Percentiles rank a stretch among this genome's conserved stretches.
Conservation (phyloP, 306 rosid genomes). For the Prunus fruticosa region DNA sequence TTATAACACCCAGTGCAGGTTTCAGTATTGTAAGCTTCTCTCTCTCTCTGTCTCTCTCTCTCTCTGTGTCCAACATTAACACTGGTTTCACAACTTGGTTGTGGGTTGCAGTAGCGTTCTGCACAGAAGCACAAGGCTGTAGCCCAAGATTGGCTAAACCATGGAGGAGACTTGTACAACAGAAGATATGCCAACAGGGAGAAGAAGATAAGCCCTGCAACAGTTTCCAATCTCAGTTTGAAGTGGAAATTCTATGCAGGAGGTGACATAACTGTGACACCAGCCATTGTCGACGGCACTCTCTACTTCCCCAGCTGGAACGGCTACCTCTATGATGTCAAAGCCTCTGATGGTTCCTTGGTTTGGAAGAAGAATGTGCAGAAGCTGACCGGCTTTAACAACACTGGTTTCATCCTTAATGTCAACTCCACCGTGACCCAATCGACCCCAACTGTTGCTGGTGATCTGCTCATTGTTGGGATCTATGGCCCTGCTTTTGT, state of each 20-base stretch:
- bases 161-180: conserved; percentile 57
- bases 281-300: conserved; percentile 37
- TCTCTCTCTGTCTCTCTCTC: too few species aligned
- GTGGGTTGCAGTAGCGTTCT: background rate
- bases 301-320: conserved; percentile 69
- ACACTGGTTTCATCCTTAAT: conserved; percentile 28
- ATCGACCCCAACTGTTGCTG: conserved; percentile 47
- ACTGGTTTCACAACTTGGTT: background rate
- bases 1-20: background rate
- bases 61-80: too few species aligned
- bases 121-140: background rate
- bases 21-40: conserved; percentile 17
- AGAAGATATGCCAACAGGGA: conserved; percentile 58
- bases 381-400: conserved; percentile 37
- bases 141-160: conserved; percentile 51
- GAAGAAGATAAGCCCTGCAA: conserved; percentile 43
- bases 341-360: conserved; percentile 34
- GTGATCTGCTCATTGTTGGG: conserved; percentile 32
- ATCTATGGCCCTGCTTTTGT: conserved; percentile 57
- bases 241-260: conserved; percentile 60
- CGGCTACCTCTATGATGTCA: conserved; percentile 49
- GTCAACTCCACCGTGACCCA: conserved; percentile 43
- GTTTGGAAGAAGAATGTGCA: conserved; percentile 41
- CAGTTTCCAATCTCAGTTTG: conserved; percentile 31
- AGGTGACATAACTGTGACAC: conserved; percentile 53